Evolutionary conservation across 257 asterid genomes (phyloP).

Genomic region (Petunia secreta): DNA sequence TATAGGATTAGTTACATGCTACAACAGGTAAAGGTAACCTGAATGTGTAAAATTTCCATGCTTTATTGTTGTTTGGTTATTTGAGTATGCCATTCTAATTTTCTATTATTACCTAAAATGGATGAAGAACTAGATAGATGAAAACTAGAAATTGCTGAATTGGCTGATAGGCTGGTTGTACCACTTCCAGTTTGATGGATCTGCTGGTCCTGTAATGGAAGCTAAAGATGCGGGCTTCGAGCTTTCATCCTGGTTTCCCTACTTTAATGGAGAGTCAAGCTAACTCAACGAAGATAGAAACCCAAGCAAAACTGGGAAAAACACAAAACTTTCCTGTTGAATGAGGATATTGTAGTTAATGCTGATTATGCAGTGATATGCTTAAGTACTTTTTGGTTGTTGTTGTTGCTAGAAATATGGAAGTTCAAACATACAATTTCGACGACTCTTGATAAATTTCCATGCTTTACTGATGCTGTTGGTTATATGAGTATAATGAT

Average conservation of each 20-base stretch:
- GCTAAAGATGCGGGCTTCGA: neutral
- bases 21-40: too few relatives aligned
- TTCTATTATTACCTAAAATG: neutral
- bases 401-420: neutral
- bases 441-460: neutral
- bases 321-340: neutral
- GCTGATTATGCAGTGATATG: neutral
- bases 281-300: slow-evolving; percentile 12
- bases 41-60: too few relatives aligned
- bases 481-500: neutral
- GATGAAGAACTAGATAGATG: neutral
- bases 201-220: neutral
- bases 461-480: neutral
- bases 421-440: neutral
- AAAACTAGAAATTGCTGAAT: neutral
- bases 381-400: neutral
- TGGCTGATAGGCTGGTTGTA: neutral
- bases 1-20: too few relatives aligned
- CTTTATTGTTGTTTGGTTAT: too few relatives aligned
- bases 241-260: neutral
- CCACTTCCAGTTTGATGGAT: neutral
- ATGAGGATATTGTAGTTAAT: neutral
- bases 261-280: neutral
- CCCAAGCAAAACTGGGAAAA: neutral
- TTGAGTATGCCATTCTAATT: too few relatives aligned